These are phyloP conservation scores for Erucastrum elatum DNA, from an alignment of 345 rosid species.

Conservation along the genomic window DNA sequence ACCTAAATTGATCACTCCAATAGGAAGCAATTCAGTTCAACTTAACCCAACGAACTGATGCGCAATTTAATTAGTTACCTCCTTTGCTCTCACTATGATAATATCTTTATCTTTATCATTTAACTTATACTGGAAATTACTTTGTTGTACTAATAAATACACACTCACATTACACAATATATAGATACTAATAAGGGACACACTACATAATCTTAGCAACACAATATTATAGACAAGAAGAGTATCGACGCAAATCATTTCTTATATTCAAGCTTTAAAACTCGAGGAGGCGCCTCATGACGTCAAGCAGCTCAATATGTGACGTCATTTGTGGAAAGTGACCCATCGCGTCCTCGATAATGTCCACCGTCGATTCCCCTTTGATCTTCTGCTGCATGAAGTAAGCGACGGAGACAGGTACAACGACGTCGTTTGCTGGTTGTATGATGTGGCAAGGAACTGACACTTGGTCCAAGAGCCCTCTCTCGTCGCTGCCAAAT, in stretches of 20 bases:
- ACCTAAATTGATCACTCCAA: not conserved
- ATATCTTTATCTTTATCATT: not conserved
- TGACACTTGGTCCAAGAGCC: slow-evolving; percentile 45
- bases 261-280: slow-evolving; percentile 18
- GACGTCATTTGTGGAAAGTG: slow-evolving; percentile 84
- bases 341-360: slow-evolving; percentile 47
- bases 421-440: slow-evolving; percentile 48
- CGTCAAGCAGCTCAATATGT: slow-evolving; percentile 47
- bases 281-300: slow-evolving; percentile 48
- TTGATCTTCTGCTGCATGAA: slow-evolving; percentile 65
- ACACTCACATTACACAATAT: slow-evolving; percentile 21
- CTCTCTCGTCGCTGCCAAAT: slow-evolving; percentile 60
- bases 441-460: slow-evolving; percentile 65
- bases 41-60: not conserved
- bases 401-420: slow-evolving; percentile 56
- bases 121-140: slow-evolving; percentile 1
- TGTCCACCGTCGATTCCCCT: slow-evolving; percentile 58
- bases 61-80: not conserved
- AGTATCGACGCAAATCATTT: not conserved
- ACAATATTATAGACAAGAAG: slow-evolving; percentile 12
- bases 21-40: not conserved
- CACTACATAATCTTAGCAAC: not conserved
- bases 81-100: not conserved
- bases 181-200: not conserved
- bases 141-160: not conserved